Conservation (phyloP, 768 basidiomycete genomes). For the Xerocomus spinulosus region DNA sequence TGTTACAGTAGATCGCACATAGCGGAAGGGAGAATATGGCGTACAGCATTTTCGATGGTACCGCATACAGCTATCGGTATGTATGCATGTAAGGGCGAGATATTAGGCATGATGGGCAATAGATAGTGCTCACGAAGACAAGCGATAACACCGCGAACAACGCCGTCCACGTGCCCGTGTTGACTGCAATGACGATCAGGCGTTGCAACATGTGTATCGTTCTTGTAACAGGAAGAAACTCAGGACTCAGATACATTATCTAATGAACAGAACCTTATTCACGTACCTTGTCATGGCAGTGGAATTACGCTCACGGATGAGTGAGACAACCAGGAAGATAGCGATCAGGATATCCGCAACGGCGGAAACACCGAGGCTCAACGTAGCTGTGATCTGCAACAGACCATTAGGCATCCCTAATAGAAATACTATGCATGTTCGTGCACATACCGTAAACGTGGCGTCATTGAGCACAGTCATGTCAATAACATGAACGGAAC, state of each 20-base stretch:
- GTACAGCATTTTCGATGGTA: not conserved
- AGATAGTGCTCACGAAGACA: not conserved
- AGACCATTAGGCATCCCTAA: not conserved
- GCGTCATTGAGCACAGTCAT: not conserved
- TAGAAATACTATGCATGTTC: not conserved
- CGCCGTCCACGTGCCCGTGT: constrained; percentile 43
- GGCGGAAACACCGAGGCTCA: not conserved
- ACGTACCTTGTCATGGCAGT: not conserved
- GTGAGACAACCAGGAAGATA: not conserved
- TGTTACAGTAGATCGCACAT: not conserved
- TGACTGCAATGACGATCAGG: not conserved
- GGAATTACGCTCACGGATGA: not conserved
- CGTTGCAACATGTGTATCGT: constrained; percentile 1
- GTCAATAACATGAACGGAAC: not conserved
- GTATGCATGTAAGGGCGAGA: not conserved
- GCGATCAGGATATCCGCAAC: constrained; percentile 1
- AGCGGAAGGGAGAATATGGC: not conserved
- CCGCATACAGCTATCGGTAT: not conserved
- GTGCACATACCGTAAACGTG: not conserved
- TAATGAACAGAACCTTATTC: not conserved
- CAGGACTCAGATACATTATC: not conserved
- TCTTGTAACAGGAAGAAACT: not conserved
- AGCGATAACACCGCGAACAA: constrained; percentile 37
- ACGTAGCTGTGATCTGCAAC: not conserved
- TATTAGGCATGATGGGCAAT: not conserved